A percentile compares a stretch with the other conserved stretches of the same genome.
Conservation (phyloP, 2,329 filamentous ascomycete genomes). For the Colletotrichum gigasporum region DNA sequence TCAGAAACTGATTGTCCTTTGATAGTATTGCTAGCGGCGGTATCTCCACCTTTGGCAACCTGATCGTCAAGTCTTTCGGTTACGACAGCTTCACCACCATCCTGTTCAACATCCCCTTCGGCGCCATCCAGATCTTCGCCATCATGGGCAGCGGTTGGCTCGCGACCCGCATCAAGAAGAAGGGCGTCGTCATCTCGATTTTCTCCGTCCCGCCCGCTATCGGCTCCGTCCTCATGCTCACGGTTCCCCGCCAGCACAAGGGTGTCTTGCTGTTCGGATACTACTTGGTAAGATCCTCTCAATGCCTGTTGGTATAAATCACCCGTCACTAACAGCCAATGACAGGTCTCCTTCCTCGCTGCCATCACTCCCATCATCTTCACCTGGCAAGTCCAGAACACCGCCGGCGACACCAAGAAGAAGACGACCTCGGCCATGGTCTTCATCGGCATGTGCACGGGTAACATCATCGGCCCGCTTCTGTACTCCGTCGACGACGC, state of each 20-base stretch:
- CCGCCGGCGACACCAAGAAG: constrained; percentile 75
- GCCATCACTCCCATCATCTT: constrained; percentile 64
- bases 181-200: constrained; percentile 53
- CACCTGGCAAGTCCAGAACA: constrained; percentile 70
- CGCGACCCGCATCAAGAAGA: constrained; percentile 51
- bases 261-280: constrained; percentile 60
- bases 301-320: background rate
- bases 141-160: constrained; percentile 63
- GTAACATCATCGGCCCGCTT: constrained; percentile 73
- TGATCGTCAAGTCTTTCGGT: constrained; percentile 66
- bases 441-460: constrained; percentile 71
- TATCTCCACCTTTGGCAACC: constrained; percentile 64
- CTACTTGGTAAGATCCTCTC: constrained; percentile 55
- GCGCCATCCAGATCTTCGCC: constrained; percentile 66
- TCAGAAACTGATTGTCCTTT: background rate
- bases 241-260: constrained; percentile 55
- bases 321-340: background rate
- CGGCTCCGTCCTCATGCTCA: constrained; percentile 58
- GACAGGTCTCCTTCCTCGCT: constrained; percentile 29
- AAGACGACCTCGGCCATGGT: constrained; percentile 72
- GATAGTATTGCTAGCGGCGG: constrained; percentile 58
- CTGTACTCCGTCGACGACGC: constrained; percentile 69
- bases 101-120: constrained; percentile 67
- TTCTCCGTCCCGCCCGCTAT: constrained; percentile 48
- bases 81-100: constrained; percentile 63